Conservation (phyloP, 2,329 filamentous ascomycete species). For the Pestalotiopsis sp. region DNA sequence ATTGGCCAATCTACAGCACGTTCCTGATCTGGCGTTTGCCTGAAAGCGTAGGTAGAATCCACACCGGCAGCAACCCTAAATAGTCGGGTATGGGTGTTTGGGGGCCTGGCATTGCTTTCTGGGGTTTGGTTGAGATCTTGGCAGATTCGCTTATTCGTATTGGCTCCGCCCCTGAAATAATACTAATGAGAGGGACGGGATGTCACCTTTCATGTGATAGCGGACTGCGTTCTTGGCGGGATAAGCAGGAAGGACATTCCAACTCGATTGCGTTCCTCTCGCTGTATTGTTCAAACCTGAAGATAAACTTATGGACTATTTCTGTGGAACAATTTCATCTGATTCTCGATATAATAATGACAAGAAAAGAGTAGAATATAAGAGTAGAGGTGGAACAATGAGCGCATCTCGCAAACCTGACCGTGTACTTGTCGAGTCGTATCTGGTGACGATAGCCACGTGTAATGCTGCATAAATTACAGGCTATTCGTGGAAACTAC, state of each 20-base stretch:
- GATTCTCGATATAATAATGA: no score
- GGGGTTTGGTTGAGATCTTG: constrained; percentile 5
- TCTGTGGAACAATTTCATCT: no score
- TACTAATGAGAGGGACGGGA: neutral
- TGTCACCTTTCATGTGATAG: constrained; percentile 6
- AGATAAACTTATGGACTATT: no score
- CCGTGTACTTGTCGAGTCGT: neutral
- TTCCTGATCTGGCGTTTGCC: constrained; percentile 7
- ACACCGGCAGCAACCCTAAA: constrained; percentile 9
- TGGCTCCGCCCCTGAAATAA: constrained; percentile 2
- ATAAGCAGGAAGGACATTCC: neutral
- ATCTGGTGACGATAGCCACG: neutral
- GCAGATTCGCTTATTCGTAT: constrained; percentile 4
- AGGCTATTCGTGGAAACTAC: neutral
- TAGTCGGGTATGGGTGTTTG: neutral
- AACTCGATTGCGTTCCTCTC: constrained; percentile 2
- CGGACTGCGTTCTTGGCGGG: neutral
- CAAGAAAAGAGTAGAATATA: no score
- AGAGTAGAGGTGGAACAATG: no score
- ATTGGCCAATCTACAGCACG: constrained; percentile 13
- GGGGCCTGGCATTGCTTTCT: neutral
- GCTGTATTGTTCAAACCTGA: neutral
- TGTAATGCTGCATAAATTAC: neutral
- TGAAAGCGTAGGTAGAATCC: constrained; percentile 13
- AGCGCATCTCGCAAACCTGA: no score